Evolutionary conservation across 805 yeast species (phyloP), one percentile per base, ranked within the genome.

Genomic region (Metschnikowia arizonensis): DNA sequence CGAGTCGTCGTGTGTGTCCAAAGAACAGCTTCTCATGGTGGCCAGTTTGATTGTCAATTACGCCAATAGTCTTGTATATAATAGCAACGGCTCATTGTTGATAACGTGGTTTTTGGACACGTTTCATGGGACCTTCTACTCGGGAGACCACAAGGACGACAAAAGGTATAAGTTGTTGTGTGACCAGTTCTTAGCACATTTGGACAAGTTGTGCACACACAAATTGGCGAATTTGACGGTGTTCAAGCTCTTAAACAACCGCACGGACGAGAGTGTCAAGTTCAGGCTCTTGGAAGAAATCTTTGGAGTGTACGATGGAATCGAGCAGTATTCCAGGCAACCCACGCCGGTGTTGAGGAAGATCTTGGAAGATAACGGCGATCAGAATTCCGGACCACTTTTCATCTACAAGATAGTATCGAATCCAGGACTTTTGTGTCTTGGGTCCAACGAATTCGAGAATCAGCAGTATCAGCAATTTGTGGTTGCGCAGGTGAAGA

Each of bases 101-200:
- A 78, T 93, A 44, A 88, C 97, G 1, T 93, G 99, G 99, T 85
- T 86, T 57, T 75, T 93, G 59, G 99, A 93, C 60, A 87, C 97
- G 1, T 71, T 63, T 48, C 63, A 58, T 45, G 46, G 48, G 7
- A 35, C 43, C 9, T 40, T 33, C 14, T 36, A 43, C 15, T 29
- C 35, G 11, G 42, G 34, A 5, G 82, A 83, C 32, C 76, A 81
- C 56, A 28, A 34, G 10, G 39, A 42, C 9, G 52, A 44, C 29
- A 40, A 24, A 33, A 77, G 91, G 55, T 86, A 83, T 62, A 65
- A 70, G 23, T 69, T 87, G 15, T 68, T 93, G 39, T 81, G 88
- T 2, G 76, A 79, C 25, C 74, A 77, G 57, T 68, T 88, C 45
- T 57, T 79, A 37, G 82, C 88, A 1, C 73, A 81, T 54, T 73